Base-by-base conservation (phyloP, 495 filamentous ascomycete genomes). In the Aspergillus leporis region DNA sequence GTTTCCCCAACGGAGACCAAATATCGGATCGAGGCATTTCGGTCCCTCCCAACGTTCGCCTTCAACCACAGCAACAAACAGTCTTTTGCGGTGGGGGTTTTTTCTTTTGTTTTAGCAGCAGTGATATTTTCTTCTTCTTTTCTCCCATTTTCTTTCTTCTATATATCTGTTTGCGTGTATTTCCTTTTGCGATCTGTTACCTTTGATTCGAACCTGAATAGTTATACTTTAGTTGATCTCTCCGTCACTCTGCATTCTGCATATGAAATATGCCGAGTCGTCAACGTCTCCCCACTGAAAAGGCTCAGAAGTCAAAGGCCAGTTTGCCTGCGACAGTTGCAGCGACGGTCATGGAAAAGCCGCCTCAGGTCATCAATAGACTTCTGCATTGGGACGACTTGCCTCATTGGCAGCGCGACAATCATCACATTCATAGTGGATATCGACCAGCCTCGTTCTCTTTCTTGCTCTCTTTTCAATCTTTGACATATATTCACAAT, bases 401-500 rank as follows among this genome's bases (percentile, higher is more conserved):
- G 32, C 83, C 84, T 2, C 66, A 70, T 49, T 92, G 88, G 89
- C 86, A 87, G 67, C 85, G 83, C 65, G 90, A 93, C 66, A 93
- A 93, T 64, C 85, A 87, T 52, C 90, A 85, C 76, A 90, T 93
- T 56, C 77, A 79, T 46, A 81, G 79, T 19, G 87, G 87, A 56
- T 93, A 93, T 67, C 87, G 90, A 19, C 86, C 87, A 21, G 78
- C 82, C 38, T 88, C 87, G 4, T 77, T 78, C 56, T 92, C 89
- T 5, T 87, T 88, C 67, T 67, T 68, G 14, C 76, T 70, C 32
- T 93, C 85, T 49, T 80, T 89, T 46, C 75, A 80, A 32, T 90
- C 85, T 28, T 74, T 92, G 59, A 72, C 78, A 49, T 90, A 91
- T 70, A 62, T 92, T n/a, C 90, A 98, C 77, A 98, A 97, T 74